A percentile compares a stretch with the other conserved stretches of the same genome.
Conservation (phyloP, 1,139 yeast genomes). For the Entelexis sorbosivorans region DNA sequence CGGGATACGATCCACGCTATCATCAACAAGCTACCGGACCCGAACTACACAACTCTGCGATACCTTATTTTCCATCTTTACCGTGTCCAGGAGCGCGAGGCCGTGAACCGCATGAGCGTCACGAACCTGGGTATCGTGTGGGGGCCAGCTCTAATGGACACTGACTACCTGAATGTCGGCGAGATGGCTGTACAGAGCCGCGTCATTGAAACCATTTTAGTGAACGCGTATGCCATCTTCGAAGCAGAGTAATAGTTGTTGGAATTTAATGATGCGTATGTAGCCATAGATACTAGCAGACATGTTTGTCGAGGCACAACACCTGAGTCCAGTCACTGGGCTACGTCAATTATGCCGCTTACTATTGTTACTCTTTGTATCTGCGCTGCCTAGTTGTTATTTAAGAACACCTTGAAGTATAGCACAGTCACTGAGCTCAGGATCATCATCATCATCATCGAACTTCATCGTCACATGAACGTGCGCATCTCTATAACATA, state of each 20-base stretch:
- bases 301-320: too few relatives aligned
- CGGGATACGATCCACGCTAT: constrained; percentile 74
- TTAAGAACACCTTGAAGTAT: too few relatives aligned
- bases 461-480: too few relatives aligned
- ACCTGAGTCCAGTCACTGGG: too few relatives aligned
- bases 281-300: background rate
- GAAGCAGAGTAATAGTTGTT: constrained; percentile 47
- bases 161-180: constrained; percentile 55
- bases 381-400: too few relatives aligned
- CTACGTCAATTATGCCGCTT: too few relatives aligned
- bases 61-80: constrained; percentile 75
- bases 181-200: constrained; percentile 74
- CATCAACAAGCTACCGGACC: constrained; percentile 84
- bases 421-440: too few relatives aligned
- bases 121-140: constrained; percentile 76
- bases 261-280: constrained; percentile 8
- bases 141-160: constrained; percentile 78
- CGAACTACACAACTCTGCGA: constrained; percentile 84
- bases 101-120: constrained; percentile 65
- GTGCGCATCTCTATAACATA: too few relatives aligned
- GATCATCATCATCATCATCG: too few relatives aligned
- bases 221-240: constrained; percentile 77
- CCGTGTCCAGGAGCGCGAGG: constrained; percentile 55
- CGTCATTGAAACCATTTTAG: constrained; percentile 71
- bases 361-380: too few relatives aligned